Base-by-base conservation (phyloP, 805 yeast genomes). In the Metschnikowia koreensis region DNA sequence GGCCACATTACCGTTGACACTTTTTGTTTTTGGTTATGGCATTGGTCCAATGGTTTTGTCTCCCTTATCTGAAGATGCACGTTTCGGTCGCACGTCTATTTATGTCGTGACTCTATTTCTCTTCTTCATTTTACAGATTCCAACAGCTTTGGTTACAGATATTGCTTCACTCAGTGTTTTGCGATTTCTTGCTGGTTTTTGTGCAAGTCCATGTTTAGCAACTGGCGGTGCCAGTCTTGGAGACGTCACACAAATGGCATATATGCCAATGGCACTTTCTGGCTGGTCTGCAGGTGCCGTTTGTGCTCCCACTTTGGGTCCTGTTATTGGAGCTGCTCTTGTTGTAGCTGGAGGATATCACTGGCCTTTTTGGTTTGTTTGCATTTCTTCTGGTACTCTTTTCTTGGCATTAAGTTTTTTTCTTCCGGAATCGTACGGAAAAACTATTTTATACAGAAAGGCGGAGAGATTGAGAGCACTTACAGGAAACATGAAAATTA, bases 21-120 rank as follows among this genome's bases (percentile, higher is more conserved):
- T 81, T 38, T 84, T 78, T 55, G 83, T 83, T 8, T 57, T 82
- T 28, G 88, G 87, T 7, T 82, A 83, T 60, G 87, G 84, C 47
- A 46, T 81, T 16, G 86, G 86, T 1, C 86, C 86, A 1, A 69
- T 83, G 70, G 55, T 81, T 1, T 79, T 81, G 48, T 77, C 85
- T 0, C 87, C 88, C 3, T 57, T 83, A 54, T 77, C 84, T 12
- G 88, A 83, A 61, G 72, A 79, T 44, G 78, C 82, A 2, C 62
- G 65, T 5, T 63, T 80, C 43, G 87, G 87, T 12, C 73, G 87
- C 54, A 79, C 79, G 48, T 67, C 74, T 29, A 73, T 81, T 39
- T 83, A 81, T 54, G 67, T 76, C 34, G 46, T 66, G 17, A 72
- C 86, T 1, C 64, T 81, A 38, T 66, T 80, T 50, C 41, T 81